A percentile compares a stretch with the other conserved stretches of the same genome.
Conservation (phyloP, 306 rosid genomes). For the Cucurbita ficifolia region DNA sequence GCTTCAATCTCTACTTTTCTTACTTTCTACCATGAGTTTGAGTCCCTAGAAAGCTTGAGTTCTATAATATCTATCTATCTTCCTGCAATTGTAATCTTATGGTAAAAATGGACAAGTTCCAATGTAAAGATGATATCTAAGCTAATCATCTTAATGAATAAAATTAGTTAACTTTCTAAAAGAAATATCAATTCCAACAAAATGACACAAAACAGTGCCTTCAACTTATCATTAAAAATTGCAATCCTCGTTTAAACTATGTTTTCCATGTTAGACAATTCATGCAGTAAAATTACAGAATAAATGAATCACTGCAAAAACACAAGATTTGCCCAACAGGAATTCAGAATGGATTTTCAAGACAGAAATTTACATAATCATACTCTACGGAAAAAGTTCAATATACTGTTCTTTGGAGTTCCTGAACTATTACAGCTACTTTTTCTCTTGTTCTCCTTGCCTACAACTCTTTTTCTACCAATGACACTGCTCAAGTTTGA, state of each 20-base stretch:
- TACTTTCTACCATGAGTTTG: background rate
- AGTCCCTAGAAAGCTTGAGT: background rate
- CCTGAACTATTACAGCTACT: conserved; percentile 26
- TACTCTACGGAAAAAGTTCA: conserved; percentile 69
- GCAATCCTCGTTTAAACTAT: background rate
- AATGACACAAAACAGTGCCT: background rate
- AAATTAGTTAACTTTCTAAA: background rate
- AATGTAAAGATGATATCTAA: background rate
- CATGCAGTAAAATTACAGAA: background rate
- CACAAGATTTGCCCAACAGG: background rate
- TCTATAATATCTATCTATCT: background rate
- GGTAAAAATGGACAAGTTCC: background rate
- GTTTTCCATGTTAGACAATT: background rate
- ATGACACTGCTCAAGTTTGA: conserved; percentile 18
- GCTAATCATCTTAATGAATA: background rate
- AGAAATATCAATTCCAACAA: background rate
- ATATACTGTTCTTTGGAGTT: conserved; percentile 28
- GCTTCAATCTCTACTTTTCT: background rate
- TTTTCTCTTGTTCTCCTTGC: conserved; percentile 31
- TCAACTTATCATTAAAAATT: background rate
- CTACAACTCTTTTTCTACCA: conserved; percentile 24
- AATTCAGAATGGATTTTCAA: background rate
- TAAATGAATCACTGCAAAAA: background rate
- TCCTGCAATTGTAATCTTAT: background rate
- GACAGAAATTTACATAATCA: conserved; percentile 13